Evolutionary conservation across 768 basidiomycete genomes (phyloP), one percentile per base, ranked within the genome.

Genomic region (Hygrophorus pudorinus): DNA sequence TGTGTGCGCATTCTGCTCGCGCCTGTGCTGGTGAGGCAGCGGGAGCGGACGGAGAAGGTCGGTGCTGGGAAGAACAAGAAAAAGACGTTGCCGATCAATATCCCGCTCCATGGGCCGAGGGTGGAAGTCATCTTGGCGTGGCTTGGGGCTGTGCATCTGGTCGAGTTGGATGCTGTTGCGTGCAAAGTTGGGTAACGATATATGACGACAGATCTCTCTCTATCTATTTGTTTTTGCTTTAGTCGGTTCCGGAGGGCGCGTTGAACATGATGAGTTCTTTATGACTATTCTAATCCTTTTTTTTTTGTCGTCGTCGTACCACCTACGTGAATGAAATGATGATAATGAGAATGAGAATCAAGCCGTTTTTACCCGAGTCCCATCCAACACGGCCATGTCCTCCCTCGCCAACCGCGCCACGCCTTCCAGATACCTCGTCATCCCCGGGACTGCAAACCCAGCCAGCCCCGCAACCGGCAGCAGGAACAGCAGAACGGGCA

Each of bases 111-210:
- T 60, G 88, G 88, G 0, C 87, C 89, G 29, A 73, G 86, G 5
- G 88, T 91, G 37, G 88, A 91, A 62, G 71, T 91, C 45, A 70
- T 89, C 44, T 70, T 91, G 45, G 88, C 88, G 34, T 91, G 86
- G 86, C 65, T 91, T 44, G 87, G 72, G 18, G 86, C 85, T 13
- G 82, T 88, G 45, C 81, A 85, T 65, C 60, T 91, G 29, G 78
- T 76, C 3, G 85, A 86, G 54, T 58, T 90, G 52, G 86, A 88
- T 40, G 60, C 33, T 14, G 40, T 46, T 21, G 45, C 45, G 6
- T 46, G 36, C 31, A 42, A 14, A 37, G n/a, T n/a, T n/a, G n/a
- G n/a, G n/a, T n/a, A n/a, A n/a, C n/a, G n/a, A n/a, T n/a, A n/a
- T n/a, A n/a, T n/a, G n/a, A n/a, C n/a, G n/a, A n/a, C n/a, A n/a